Percentiles rank a stretch among this genome's conserved stretches.
These are phyloP conservation scores for Flaveria linearis DNA, from an alignment of 129 eudicot genomes.

Conservation along the genomic window DNA sequence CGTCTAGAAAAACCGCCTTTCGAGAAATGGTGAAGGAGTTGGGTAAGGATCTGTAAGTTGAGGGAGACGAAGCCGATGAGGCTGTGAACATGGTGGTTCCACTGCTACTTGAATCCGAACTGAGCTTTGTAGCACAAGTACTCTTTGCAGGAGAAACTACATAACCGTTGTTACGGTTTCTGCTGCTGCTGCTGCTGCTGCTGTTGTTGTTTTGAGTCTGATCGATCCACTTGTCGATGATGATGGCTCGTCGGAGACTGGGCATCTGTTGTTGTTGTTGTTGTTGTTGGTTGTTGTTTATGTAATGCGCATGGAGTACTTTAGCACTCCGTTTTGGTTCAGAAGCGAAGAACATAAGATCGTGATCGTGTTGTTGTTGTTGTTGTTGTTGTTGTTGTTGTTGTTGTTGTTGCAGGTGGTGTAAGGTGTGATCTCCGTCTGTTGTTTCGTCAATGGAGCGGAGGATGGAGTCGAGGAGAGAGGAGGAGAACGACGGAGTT, in stretches of 20 bases:
- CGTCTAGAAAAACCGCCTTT: no score
- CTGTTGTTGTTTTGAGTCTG: conserved; percentile 26
- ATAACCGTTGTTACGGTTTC: background rate
- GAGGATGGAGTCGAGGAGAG: conserved; percentile 80
- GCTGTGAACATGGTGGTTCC: conserved; percentile 45
- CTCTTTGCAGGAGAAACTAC: no score
- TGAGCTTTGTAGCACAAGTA: conserved; percentile 12
- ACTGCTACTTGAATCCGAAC: conserved; percentile 52
- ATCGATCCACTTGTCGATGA: conserved; percentile 79
- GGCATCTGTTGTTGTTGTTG: conserved; percentile 42
- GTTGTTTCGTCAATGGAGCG: conserved; percentile 69
- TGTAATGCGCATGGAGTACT: conserved; percentile 18
- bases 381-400: background rate
- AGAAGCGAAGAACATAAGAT: conserved; percentile 16
- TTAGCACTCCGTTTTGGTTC: conserved; percentile 27
- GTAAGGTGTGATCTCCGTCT: background rate
- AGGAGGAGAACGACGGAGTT: conserved; percentile 78
- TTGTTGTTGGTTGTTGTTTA: conserved; percentile 28
- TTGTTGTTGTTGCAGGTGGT: background rate
- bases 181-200: background rate
- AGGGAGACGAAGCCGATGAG: conserved; percentile 40
- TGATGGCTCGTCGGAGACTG: conserved; percentile 63
- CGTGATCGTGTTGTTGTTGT: background rate
- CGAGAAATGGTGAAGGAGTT: no score
- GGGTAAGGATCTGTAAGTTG: no score